A percentile compares a stretch with the other conserved stretches of the same genome.
phyloP scores from a whole-genome alignment of 2,329 filamentous ascomycete genomes.

The Venturiaceae sp. region DNA sequence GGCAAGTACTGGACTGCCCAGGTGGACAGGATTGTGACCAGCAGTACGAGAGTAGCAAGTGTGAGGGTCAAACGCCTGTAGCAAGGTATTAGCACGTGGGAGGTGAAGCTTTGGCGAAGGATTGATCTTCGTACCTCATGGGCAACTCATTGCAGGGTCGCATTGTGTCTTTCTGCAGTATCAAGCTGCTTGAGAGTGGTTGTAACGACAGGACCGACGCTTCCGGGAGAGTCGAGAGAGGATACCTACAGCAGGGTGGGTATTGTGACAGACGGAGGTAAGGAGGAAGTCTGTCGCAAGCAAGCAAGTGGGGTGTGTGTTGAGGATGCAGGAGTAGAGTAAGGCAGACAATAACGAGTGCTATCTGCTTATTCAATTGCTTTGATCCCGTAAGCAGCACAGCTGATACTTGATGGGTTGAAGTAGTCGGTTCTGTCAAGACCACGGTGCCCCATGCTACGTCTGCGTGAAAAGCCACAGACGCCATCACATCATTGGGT shows the following conservation, averaged over 20 bases:
- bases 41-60: not conserved
- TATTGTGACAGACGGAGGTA: too few species aligned
- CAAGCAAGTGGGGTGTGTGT: too few species aligned
- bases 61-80: slow-evolving; percentile 2
- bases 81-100: not conserved
- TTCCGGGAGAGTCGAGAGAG: too few species aligned
- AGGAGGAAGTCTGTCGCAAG: too few species aligned
- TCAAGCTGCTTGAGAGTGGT: not conserved
- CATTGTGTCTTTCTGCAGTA: not conserved
- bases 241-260: too few species aligned
- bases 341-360: not conserved
- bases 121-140: not conserved
- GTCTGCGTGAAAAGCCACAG: not conserved
- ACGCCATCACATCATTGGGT: too few species aligned
- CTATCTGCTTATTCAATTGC: not conserved
- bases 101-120: not conserved
- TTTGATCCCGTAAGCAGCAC: not conserved
- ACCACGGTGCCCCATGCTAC: too few species aligned
- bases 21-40: slow-evolving; percentile 12
- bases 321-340: not conserved
- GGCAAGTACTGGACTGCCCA: slow-evolving; percentile 14
- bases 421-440: too few species aligned
- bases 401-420: not conserved
- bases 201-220: not conserved
- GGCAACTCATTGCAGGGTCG: not conserved